Percentiles rank a stretch among this genome's conserved stretches.
Conservation (phyloP, 2,329 filamentous ascomycete genomes). For the Pseudogymnoascus pannorum region DNA sequence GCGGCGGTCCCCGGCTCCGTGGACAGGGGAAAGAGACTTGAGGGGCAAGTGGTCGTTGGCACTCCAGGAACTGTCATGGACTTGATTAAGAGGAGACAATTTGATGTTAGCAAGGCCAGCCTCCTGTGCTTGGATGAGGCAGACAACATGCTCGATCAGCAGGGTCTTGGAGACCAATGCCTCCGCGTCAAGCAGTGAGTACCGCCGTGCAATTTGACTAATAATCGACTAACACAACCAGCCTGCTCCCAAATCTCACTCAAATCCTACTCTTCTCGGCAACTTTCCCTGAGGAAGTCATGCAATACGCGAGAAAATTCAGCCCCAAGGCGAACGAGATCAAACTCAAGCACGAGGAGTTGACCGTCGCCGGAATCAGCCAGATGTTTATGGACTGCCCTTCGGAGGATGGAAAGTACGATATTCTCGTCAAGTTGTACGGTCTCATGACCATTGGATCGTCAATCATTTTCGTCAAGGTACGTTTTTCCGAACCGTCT, state of each 20-base stretch:
- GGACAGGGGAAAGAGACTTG: conserved; percentile 59
- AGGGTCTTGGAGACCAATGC: conserved; percentile 92
- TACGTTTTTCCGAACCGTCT: conserved; percentile 34
- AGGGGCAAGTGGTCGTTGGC: conserved; percentile 77
- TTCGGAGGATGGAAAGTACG: conserved; percentile 75
- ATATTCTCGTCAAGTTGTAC: conserved; percentile 84
- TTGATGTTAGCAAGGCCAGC: conserved; percentile 66
- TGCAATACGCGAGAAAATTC: conserved; percentile 75
- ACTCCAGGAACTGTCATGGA: conserved; percentile 93
- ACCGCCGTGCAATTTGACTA: not conserved
- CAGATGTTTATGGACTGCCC: conserved; percentile 96
- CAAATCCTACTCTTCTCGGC: conserved; percentile 95
- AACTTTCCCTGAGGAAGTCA: conserved; percentile 81
- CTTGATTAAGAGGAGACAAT: conserved; percentile 66
- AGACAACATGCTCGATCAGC: conserved; percentile 97
- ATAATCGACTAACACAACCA: conserved; percentile 14
- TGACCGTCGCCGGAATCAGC: conserved; percentile 94
- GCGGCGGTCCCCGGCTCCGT: conserved; percentile 77
- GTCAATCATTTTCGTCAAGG: conserved; percentile 96
- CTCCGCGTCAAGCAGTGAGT: conserved; percentile 76
- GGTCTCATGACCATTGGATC: conserved; percentile 94
- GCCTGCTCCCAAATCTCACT: conserved; percentile 59
- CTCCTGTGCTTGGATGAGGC: conserved; percentile 92
- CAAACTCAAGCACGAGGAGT: conserved; percentile 79
- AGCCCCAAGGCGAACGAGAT: conserved; percentile 81